Conservation (phyloP, 805 yeast species). For the Teunomyces barrocoloradensis region DNA sequence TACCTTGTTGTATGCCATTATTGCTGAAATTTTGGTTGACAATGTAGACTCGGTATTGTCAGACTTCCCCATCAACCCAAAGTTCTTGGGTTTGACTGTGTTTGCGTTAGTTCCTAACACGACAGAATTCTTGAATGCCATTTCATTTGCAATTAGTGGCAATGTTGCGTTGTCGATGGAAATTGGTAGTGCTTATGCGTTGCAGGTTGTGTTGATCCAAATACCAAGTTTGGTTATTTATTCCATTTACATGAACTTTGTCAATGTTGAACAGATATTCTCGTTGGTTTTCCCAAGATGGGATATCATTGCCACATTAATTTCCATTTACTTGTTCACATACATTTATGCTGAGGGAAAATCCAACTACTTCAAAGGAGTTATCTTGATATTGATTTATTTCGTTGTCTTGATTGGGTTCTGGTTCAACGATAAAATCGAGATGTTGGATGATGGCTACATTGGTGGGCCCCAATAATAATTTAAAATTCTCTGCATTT, state of each 20-base stretch:
- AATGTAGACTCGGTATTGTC: slow-evolving; percentile 85
- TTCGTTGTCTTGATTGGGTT: slow-evolving; percentile 77
- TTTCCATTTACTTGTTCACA: slow-evolving; percentile 85
- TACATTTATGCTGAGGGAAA: slow-evolving; percentile 96
- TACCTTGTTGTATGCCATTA: slow-evolving; percentile 82
- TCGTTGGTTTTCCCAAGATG: slow-evolving; percentile 90
- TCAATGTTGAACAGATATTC: slow-evolving; percentile 51
- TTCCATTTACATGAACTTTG: slow-evolving; percentile 50
- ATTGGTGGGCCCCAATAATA: slow-evolving; percentile 6
- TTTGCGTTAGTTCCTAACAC: slow-evolving; percentile 97
- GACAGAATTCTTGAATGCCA: slow-evolving; percentile 94
- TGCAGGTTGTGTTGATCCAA: slow-evolving; percentile 91
- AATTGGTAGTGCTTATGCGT: slow-evolving; percentile 95
- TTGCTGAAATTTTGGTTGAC: slow-evolving; percentile 91
- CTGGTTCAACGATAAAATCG: slow-evolving; percentile 53
- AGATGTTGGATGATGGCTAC: slow-evolving; percentile 25
- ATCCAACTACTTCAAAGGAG: slow-evolving; percentile 93
- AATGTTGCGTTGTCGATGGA: slow-evolving; percentile 97
- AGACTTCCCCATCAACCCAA: slow-evolving; percentile 80
- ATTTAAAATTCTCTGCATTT: neutral
- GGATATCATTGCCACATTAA: slow-evolving; percentile 85
- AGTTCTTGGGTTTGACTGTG: slow-evolving; percentile 87
- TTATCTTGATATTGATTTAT: slow-evolving; percentile 78
- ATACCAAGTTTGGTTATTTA: slow-evolving; percentile 86
- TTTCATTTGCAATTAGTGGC: slow-evolving; percentile 93